Percentiles rank a stretch among this genome's conserved stretches.
Conservation (phyloP, 768 basidiomycete species). For the Roridomyces roridus region DNA sequence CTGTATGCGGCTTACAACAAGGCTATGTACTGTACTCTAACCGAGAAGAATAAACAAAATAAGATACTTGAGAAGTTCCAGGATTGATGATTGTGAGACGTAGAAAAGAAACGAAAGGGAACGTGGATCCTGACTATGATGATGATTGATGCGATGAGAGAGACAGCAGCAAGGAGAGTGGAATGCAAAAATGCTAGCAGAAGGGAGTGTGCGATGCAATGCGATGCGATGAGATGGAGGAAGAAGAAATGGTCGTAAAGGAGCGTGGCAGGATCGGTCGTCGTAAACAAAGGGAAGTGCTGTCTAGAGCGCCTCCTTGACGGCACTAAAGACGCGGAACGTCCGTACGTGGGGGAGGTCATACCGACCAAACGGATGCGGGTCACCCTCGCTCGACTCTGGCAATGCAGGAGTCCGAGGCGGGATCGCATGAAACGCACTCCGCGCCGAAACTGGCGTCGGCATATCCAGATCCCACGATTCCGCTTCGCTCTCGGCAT, state of each 20-base stretch:
- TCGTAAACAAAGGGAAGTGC: not conserved
- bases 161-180: too few species aligned
- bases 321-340: conserved; percentile 57
- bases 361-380: conserved; percentile 35
- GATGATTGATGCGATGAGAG: too few species aligned
- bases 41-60: too few species aligned
- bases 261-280: not conserved
- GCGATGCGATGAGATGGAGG: not conserved
- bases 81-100: too few species aligned
- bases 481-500: conserved; percentile 21
- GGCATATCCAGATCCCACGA: conserved; percentile 13
- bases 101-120: too few species aligned
- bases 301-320: conserved; percentile 38
- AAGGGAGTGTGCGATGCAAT: too few species aligned
- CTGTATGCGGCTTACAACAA: too few species aligned
- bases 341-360: conserved; percentile 58
- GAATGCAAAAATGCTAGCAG: too few species aligned
- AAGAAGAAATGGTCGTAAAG: not conserved
- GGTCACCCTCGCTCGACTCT: conserved; percentile 29
- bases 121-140: too few species aligned
- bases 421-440: conserved; percentile 1
- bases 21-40: too few species aligned
- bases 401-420: conserved; percentile 14
- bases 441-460: conserved; percentile 22
- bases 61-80: too few species aligned